phyloP scores from a whole-genome alignment of 179 eudicot genomes.

The Vitellaria paradoxa region DNA sequence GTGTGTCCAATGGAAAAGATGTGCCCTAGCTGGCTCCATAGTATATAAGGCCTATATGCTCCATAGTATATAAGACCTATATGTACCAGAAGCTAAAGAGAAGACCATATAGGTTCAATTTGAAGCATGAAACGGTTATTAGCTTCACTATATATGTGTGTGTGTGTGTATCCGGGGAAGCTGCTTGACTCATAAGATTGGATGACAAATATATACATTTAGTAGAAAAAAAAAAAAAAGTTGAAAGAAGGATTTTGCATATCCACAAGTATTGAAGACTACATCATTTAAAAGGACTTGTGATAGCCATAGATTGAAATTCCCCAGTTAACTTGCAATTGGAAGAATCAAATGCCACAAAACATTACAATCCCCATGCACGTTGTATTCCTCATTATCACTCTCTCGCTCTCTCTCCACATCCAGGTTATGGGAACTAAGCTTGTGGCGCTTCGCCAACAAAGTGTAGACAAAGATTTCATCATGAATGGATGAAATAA shows the following conservation, averaged over 20 bases:
- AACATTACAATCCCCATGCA: not conserved
- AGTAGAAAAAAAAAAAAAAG: not conserved
- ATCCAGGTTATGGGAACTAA: not conserved
- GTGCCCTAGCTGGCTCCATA: too few relatives aligned
- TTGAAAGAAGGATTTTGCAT: not conserved
- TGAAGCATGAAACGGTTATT: not conserved
- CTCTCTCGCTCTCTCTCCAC: not conserved
- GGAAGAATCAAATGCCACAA: not conserved
- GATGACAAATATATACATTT: too few relatives aligned
- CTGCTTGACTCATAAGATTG: not conserved
- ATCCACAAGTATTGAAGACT: not conserved
- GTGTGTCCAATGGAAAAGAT: too few relatives aligned
- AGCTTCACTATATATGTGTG: too few relatives aligned
- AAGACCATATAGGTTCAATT: not conserved
- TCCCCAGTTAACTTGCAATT: not conserved
- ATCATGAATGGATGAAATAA: not conserved
- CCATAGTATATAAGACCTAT: too few relatives aligned
- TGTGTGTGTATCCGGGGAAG: too few relatives aligned
- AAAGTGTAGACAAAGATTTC: not conserved
- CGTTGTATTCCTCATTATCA: too few relatives aligned
- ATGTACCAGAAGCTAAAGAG: too few relatives aligned
- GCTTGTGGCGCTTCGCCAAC: not conserved
- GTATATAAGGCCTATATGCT: too few relatives aligned
- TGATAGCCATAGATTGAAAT: not conserved
- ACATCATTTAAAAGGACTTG: not conserved